Conservation (phyloP, 176 grass and related monocot genomes). For the Oropetium thomaeum region DNA sequence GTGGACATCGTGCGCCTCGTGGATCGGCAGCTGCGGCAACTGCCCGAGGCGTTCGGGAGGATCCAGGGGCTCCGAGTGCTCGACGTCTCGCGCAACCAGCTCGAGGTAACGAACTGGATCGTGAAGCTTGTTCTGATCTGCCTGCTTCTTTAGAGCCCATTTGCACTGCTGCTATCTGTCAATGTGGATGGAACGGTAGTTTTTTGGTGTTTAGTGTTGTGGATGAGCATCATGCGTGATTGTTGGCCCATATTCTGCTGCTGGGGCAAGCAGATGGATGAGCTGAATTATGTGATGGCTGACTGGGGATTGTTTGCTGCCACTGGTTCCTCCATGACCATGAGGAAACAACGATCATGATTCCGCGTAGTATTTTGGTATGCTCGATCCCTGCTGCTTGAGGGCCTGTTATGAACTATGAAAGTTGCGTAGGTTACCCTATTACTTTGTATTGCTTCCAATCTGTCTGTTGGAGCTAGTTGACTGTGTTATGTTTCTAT, state of each 20-base stretch:
- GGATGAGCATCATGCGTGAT: background rate
- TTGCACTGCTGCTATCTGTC: background rate
- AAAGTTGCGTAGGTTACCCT: background rate
- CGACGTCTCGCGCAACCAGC: constrained; percentile 72
- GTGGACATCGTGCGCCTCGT: constrained; percentile 52
- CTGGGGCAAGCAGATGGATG: background rate
- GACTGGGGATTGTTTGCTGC: background rate
- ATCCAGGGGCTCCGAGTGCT: constrained; percentile 67
- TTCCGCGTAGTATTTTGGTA: background rate
- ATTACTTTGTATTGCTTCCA: background rate
- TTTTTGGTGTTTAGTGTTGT: background rate
- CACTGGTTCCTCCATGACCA: background rate
- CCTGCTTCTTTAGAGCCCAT: background rate
- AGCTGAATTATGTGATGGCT: background rate
- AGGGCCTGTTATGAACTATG: background rate
- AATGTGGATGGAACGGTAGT: background rate
- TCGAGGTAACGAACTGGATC: constrained; percentile 54
- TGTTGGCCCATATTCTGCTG: background rate
- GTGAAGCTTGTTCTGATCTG: constrained; percentile 3
- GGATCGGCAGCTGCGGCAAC: constrained; percentile 54
- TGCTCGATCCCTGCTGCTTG: background rate
- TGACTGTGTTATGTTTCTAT: background rate
- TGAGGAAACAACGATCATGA: background rate
- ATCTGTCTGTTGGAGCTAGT: background rate
- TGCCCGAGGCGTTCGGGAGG: constrained; percentile 69